Percentiles rank a stretch among this genome's conserved stretches.
Conservation (phyloP, 306 rosid genomes). For the Vicia villosa region DNA sequence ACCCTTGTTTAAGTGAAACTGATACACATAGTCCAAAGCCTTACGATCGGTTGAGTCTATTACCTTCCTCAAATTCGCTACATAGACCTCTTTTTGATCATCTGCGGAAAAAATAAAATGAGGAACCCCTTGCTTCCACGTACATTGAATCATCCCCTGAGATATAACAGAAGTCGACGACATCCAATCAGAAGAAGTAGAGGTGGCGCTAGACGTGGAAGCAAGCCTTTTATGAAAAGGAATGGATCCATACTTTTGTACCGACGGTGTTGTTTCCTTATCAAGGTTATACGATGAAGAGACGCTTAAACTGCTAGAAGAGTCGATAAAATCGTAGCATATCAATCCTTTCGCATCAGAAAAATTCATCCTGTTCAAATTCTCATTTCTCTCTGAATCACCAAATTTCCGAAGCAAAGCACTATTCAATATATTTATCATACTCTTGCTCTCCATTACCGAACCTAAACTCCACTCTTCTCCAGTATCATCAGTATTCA, state of each 20-base stretch:
- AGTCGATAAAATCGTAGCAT: slow-evolving; percentile 54
- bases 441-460: slow-evolving; percentile 90
- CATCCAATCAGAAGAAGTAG: slow-evolving; percentile 58
- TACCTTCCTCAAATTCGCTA: slow-evolving; percentile 61
- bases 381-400: slow-evolving; percentile 46
- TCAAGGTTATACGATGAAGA: slow-evolving; percentile 51
- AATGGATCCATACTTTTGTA: slow-evolving; percentile 48
- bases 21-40: slow-evolving; percentile 61
- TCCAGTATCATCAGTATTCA: slow-evolving; percentile 16
- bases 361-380: slow-evolving; percentile 47
- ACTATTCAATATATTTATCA: slow-evolving; percentile 76
- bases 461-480: slow-evolving; percentile 63
- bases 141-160: slow-evolving; percentile 94
- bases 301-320: slow-evolving; percentile 45
- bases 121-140: slow-evolving; percentile 84
- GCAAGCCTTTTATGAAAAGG: slow-evolving; percentile 50
- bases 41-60: slow-evolving; percentile 49
- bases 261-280: slow-evolving; percentile 39
- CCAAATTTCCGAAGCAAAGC: slow-evolving; percentile 62
- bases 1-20: slow-evolving; percentile 67
- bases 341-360: slow-evolving; percentile 53
- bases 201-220: slow-evolving; percentile 64
- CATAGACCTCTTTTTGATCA: slow-evolving; percentile 71
- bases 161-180: slow-evolving; percentile 46
- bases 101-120: slow-evolving; percentile 78